Percentiles rank a stretch among this genome's conserved stretches.
phyloP scores from a whole-genome alignment of 1,139 yeast genomes.

The Yarrowia galli region DNA sequence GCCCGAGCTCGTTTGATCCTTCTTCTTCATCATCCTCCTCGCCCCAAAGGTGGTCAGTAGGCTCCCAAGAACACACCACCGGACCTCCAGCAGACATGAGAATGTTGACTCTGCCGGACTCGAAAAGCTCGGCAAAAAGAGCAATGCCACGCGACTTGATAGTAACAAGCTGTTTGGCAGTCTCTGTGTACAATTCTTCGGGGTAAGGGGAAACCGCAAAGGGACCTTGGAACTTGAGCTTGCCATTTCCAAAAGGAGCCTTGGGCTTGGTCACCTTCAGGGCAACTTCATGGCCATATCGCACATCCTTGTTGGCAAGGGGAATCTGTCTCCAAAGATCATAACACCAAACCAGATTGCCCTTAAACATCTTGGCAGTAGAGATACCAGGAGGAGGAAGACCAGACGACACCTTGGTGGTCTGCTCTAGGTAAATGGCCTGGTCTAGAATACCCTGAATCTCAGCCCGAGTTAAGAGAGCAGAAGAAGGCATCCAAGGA shows the following conservation, averaged over 20 bases:
- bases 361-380: slow-evolving; percentile 42
- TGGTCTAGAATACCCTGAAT: slow-evolving; percentile 55
- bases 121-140: slow-evolving; percentile 40
- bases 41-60: not conserved
- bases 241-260: slow-evolving; percentile 12
- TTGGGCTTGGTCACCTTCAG: slow-evolving; percentile 10
- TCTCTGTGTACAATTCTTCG: slow-evolving; percentile 55
- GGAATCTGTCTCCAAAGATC: slow-evolving; percentile 46
- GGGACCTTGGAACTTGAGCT: slow-evolving; percentile 57
- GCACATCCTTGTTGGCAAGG: slow-evolving; percentile 43
- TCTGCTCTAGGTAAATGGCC: slow-evolving; percentile 50
- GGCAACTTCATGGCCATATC: slow-evolving; percentile 34
- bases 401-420: slow-evolving; percentile 19
- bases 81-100: slow-evolving; percentile 39
- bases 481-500: slow-evolving; percentile 61
- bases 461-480: slow-evolving; percentile 52
- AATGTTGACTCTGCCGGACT: slow-evolving; percentile 39
- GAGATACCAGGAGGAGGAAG: slow-evolving; percentile 21
- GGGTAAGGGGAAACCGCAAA: slow-evolving; percentile 61
- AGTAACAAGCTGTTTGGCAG: slow-evolving; percentile 51
- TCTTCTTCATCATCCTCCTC: slow-evolving; percentile 22
- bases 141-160: slow-evolving; percentile 47
- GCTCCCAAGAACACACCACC: slow-evolving; percentile 10
- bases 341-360: slow-evolving; percentile 47
- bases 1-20: not conserved